Base-by-base conservation (phyloP, 352 stramenopile genomes). In the Elongisporangium undulatum region DNA sequence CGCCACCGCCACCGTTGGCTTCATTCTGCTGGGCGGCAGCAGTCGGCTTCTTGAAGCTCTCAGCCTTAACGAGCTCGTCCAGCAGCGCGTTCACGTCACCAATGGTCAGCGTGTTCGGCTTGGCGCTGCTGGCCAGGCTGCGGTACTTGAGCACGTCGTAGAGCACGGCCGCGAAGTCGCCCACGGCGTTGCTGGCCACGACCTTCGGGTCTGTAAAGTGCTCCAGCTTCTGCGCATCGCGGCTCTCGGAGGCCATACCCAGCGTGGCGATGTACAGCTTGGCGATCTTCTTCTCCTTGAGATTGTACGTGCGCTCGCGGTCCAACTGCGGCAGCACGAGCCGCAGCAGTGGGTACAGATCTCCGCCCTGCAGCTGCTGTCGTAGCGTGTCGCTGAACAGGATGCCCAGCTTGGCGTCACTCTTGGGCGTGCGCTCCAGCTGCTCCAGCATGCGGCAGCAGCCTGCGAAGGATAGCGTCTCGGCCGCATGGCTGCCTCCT, bases 201-300 rank as follows among this genome's bases (percentile, higher is more conserved):
- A 95, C 68, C 9, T 79, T 92, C 23, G 86, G 84, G 72, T 95
- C 84, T 45, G 90, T 89, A 50, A 91, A 95, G 56, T 82, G 77
- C 71, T 92, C 79, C 22, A 95, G 67, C 57, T 87, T 91, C 56
- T 90, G 80, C 15, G 84, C 84, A 38, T 95, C 86, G 21, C 69
- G 72, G 55, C 78, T 90, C 56, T 74, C 78, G 0, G 65, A 59
- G 12, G 75, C 73, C 62, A 95, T 78, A 13, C 86, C 84, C 9
- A 95, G 59, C 8, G 94, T 68, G 12, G 92, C 75, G 4, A 92
- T 67, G 58, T 92, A 94, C 10, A 90, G 56, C 63, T 79, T 86
- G 41, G 82, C 86, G 58, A 95, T 87, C 67, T 92, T 95, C 71
- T 89, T 92, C 63, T 94, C 84, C 61, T 92, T 92, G 7, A 95